Base-by-base conservation (phyloP, 306 rosid species). In the Herpetospermum pedunculosum region DNA sequence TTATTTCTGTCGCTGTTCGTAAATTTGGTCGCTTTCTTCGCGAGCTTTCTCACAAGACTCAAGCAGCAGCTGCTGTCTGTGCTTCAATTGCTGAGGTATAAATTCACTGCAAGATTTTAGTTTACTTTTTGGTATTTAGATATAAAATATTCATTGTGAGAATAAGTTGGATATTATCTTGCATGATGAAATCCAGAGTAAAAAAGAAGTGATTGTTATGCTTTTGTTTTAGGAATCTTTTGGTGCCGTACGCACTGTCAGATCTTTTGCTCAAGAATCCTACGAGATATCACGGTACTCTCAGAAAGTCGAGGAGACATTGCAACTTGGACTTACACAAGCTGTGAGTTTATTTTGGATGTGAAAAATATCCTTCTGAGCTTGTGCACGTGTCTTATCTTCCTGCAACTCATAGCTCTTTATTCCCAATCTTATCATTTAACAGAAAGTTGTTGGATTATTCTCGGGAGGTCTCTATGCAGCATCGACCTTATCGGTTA, bases 381-480 rank as follows among this genome's bases (percentile, higher is more conserved):
- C 75, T 64, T 71, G 57, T 43, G 40, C 37, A 15, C 0, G 6
- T 14, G 8, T 69, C 8, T 69, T 69, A 23, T 69, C 57, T 44
- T 69, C 16, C 47, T 72, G 23, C 32, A 16, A n/a, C 40, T 72
- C 63, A 37, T 21, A 6, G 18, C 57, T 58, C 23, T 50, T 50
- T 15, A 63, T 49, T 55, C 47, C 70, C 71, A 47, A 19, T 52
- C 32, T 13, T 37, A 10, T 48, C 38, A 35, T 52, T 25, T 28
- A 47, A 57, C 95, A 91, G 97, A 88, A 81, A 85, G 85, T 91
- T 34, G 83, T 87, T 73, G 97, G 92, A 72, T 82, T 91, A 48
- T 91, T 87, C 80, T 84, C 84, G 78, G 97, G 97, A 77, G 92
- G 92, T 77, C 88, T 91, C 71, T 87, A 81, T 81, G 97, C 90